These are phyloP conservation scores for Lasiodiplodia citricola DNA, from an alignment of 2,329 filamentous ascomycete species.

Conservation along the genomic window DNA sequence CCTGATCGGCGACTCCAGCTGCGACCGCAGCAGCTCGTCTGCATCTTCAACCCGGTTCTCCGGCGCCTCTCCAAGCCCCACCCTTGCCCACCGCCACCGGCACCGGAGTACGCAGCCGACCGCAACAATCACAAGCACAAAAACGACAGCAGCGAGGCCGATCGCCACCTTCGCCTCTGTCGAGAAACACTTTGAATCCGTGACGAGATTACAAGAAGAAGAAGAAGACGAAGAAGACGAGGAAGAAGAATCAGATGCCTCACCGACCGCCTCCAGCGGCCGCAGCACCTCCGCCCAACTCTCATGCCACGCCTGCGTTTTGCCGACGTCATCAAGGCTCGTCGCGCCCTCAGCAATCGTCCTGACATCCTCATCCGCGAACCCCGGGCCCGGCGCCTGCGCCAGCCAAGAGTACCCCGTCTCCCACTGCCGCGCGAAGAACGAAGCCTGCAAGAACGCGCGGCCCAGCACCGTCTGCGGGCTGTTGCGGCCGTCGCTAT, in stretches of 20 bases:
- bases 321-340: no score
- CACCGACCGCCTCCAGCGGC: background rate
- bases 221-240: no score
- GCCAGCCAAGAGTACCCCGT: background rate
- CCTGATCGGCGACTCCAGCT: no score
- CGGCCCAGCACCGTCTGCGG: constrained; percentile 45
- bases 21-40: no score
- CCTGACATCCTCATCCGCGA: background rate
- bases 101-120: no score
- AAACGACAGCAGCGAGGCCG: background rate
- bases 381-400: constrained; percentile 2
- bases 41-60: no score
- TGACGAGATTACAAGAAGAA: no score
- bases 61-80: no score
- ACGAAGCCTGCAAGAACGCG: constrained; percentile 55
- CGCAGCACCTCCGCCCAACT: constrained; percentile 1
- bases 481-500: background rate
- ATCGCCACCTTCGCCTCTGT: constrained; percentile 5
- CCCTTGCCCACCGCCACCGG: no score
- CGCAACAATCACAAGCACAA: no score
- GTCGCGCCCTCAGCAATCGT: background rate
- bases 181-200: background rate
- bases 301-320: background rate
- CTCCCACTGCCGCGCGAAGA: constrained; percentile 37
- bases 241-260: background rate